A percentile compares a stretch with the other conserved stretches of the same genome.
Evolutionary conservation across 805 yeast genomes (phyloP).

Genomic region (Candida loeiensis): DNA sequence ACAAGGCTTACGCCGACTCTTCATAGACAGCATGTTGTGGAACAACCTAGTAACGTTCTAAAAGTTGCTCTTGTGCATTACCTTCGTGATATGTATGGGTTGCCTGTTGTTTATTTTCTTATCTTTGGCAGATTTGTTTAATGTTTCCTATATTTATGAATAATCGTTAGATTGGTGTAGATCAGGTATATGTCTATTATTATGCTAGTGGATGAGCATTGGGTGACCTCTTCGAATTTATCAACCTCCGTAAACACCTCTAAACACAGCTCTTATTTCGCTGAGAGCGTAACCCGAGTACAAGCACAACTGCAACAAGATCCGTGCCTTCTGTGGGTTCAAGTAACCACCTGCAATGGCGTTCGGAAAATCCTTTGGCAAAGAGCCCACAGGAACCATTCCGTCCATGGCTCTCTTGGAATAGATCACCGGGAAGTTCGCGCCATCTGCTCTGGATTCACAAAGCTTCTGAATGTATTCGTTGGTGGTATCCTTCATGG

Average conservation of each 20-base stretch:
- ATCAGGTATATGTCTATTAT: too few relatives aligned
- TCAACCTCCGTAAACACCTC: conserved; percentile 40
- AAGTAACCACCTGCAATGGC: conserved; percentile 62
- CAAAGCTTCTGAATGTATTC: conserved; percentile 35
- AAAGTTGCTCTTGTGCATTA: not conserved
- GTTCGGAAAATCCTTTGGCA: conserved; percentile 33
- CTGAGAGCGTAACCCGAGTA: conserved; percentile 34
- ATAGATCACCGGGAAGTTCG: conserved; percentile 53
- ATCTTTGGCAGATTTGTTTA: not conserved
- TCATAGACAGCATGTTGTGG: conserved; percentile 5
- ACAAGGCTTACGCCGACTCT: conserved; percentile 48
- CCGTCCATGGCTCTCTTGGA: conserved; percentile 71
- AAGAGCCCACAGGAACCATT: conserved; percentile 55
- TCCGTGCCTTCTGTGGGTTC: conserved; percentile 62
- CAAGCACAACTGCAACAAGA: conserved; percentile 55
- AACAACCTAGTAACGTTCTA: not conserved
- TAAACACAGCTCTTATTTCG: conserved; percentile 45
- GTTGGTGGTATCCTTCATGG: conserved; percentile 51
- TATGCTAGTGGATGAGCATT: too few relatives aligned
- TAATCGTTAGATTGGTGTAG: not conserved
- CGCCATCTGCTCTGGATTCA: conserved; percentile 12
- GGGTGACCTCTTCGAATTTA: not conserved
- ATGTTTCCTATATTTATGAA: not conserved
- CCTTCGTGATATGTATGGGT: too few relatives aligned
- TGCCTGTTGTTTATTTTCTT: not conserved